These are phyloP conservation scores for Syncephalastrum racemosum DNA, from an alignment of 371 early-diverging fungal species.

Conservation along the genomic window DNA sequence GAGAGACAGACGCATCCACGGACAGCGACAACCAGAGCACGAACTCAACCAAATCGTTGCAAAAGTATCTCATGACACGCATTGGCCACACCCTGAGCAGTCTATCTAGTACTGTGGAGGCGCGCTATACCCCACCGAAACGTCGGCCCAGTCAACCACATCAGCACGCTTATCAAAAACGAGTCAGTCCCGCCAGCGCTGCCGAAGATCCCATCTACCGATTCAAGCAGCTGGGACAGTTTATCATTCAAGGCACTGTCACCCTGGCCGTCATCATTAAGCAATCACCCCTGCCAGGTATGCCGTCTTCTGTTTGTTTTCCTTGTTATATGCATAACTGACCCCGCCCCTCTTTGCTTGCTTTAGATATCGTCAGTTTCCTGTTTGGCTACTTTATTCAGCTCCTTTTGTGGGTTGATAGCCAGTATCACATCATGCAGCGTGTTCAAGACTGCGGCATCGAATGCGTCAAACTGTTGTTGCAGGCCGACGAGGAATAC, in stretches of 20 bases:
- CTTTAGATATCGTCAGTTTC: slow-evolving; percentile 27
- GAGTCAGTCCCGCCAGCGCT: not conserved
- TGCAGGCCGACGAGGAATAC: slow-evolving; percentile 61
- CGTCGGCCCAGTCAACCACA: not conserved
- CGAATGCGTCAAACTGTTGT: slow-evolving; percentile 49
- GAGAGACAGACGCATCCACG: slow-evolving; percentile 5
- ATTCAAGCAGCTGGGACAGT: slow-evolving; percentile 36
- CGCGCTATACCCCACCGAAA: slow-evolving; percentile 6
- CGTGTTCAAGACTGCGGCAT: slow-evolving; percentile 51
- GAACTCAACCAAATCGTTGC: slow-evolving; percentile 7
- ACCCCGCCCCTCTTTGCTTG: not conserved
- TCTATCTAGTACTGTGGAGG: slow-evolving; percentile 6
- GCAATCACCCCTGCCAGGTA: slow-evolving; percentile 65
- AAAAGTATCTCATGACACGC: slow-evolving; percentile 23
- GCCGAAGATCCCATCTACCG: slow-evolving; percentile 22
- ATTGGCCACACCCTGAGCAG: slow-evolving; percentile 28
- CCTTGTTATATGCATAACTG: not conserved
- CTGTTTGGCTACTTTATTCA: slow-evolving; percentile 47
- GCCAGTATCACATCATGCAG: slow-evolving; percentile 51
- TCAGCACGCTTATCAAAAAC: not conserved
- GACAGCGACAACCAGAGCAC: slow-evolving; percentile 7
- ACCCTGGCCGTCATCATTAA: slow-evolving; percentile 57
- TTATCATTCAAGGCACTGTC: slow-evolving; percentile 50
- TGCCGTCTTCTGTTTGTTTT: slow-evolving; percentile 1
- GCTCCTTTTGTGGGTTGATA: slow-evolving; percentile 49